phyloP scores from a whole-genome alignment of 108 stramenopile species.

The Poteriospumella lacustris region DNA sequence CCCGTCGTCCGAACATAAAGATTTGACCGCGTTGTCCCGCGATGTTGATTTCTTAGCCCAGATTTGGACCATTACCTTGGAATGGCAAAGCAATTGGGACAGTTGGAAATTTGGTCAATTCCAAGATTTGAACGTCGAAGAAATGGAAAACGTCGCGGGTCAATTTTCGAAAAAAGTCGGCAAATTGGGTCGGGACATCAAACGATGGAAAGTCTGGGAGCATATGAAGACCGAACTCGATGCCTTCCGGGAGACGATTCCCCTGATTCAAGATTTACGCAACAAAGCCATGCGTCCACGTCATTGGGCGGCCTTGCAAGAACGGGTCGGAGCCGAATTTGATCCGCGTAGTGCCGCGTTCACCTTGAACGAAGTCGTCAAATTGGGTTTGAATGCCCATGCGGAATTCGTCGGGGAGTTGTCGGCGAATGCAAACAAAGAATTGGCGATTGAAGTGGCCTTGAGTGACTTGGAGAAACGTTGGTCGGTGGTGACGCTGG shows the following conservation, averaged over 20 bases:
- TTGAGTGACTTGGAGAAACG: constrained; percentile 43
- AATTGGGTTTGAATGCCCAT: constrained; percentile 53
- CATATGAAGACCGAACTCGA: constrained; percentile 47
- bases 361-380: constrained; percentile 57
- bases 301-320: constrained; percentile 54
- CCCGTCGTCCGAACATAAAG: constrained; percentile 54
- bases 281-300: constrained; percentile 55
- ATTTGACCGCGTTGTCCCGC: constrained; percentile 49
- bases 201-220: constrained; percentile 48
- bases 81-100: constrained; percentile 57
- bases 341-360: constrained; percentile 49
- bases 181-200: constrained; percentile 57
- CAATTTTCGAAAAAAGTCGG: constrained; percentile 28
- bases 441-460: constrained; percentile 56
- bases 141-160: constrained; percentile 50
- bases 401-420: constrained; percentile 62
- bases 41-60: constrained; percentile 50
- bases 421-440: constrained; percentile 59
- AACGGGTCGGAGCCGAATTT: constrained; percentile 47
- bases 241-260: constrained; percentile 59
- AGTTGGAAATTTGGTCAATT: constrained; percentile 57
- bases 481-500: constrained; percentile 53
- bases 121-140: constrained; percentile 53
- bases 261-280: constrained; percentile 60
- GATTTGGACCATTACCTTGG: constrained; percentile 52